Conservation (phyloP, 495 filamentous ascomycete species). For the Choiromyces venosus region DNA sequence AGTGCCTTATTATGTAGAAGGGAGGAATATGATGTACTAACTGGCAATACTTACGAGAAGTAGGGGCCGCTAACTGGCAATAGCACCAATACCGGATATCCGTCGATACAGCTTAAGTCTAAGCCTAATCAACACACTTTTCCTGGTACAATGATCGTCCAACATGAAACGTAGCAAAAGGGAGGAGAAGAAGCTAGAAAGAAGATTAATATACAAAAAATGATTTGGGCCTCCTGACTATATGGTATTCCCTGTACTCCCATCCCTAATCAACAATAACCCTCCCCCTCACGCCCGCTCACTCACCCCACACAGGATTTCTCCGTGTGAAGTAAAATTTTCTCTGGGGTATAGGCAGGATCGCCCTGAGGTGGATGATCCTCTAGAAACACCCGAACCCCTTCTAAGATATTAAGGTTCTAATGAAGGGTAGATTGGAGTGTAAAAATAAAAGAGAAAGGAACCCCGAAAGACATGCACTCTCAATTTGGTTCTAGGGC, state of each 20-base stretch:
- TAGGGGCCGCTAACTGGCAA: conserved; percentile 16
- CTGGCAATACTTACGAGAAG: conserved; percentile 22
- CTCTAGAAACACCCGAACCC: neutral
- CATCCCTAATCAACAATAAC: neutral
- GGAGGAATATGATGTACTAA: conserved; percentile 2
- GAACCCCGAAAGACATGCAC: neutral
- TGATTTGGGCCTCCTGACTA: conserved; percentile 10
- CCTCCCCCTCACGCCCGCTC: neutral
- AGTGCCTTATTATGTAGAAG: neutral
- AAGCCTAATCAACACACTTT: conserved; percentile 21
- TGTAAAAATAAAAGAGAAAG: neutral
- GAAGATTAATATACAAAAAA: conserved; percentile 34
- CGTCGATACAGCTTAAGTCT: neutral
- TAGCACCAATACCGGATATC: conserved; percentile 8
- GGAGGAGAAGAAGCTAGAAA: conserved; percentile 14
- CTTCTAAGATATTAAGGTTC: neutral
- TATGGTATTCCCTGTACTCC: conserved; percentile 6
- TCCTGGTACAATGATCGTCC: conserved; percentile 32
- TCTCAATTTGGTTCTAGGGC: neutral
- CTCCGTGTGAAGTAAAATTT: neutral
- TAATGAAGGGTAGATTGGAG: neutral
- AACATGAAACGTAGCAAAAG: conserved; percentile 28
- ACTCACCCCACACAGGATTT: neutral
- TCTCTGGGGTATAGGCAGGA: neutral
- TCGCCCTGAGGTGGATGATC: neutral